Base-by-base conservation (phyloP, 805 yeast genomes). In the Blastobotrys terrestris region DNA sequence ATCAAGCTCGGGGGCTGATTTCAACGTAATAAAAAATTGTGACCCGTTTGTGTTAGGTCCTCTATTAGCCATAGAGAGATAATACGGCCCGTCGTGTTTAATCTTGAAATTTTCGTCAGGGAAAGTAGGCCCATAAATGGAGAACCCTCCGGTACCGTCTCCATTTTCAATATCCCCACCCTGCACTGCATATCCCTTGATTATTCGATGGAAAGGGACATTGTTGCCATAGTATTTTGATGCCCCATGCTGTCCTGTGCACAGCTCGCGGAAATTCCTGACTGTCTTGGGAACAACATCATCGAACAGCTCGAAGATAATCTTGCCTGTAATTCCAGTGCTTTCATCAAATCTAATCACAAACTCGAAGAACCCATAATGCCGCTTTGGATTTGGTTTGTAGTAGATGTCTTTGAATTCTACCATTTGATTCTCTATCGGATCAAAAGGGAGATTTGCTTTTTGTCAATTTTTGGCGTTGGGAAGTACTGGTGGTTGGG, bases 21-120 rank as follows among this genome's bases (percentile, higher is more conserved):
- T 94, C 1, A 96, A 88, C 22, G 99, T 92, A 62, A 92, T 83
- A 69, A 92, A 94, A 62, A 89, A 94, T 71, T 94, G 98, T 1
- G 97, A 89, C 0, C 98, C 98, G 65, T 92, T 92, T 48, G 98
- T 92, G 67, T 84, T 81, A 54, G 96, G 90, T n/a, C 98, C 98
- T 2, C 97, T 87, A 66, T 92, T 92, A 53, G 98, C 98, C 98
- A 92, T 92, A 3, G 96, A 87, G 60, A 92, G 78, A 60, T 92
- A 75, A 68, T 85, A 91, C 52, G 98, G 97, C 63, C 77, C 77
- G 58, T 84, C 89, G 67, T 92, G 98, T 57, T 77, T 78, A 58
- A 80, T 66, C 48, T 76, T 68, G 68, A 92, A 92, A 70, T 85
- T 85, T 69, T 92, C 99, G 67, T 92, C 99, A 65, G 87, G 96